These are phyloP conservation scores for Volvariella surrecta DNA, from an alignment of 1,284 basidiomycete species.

Conservation along the genomic window DNA sequence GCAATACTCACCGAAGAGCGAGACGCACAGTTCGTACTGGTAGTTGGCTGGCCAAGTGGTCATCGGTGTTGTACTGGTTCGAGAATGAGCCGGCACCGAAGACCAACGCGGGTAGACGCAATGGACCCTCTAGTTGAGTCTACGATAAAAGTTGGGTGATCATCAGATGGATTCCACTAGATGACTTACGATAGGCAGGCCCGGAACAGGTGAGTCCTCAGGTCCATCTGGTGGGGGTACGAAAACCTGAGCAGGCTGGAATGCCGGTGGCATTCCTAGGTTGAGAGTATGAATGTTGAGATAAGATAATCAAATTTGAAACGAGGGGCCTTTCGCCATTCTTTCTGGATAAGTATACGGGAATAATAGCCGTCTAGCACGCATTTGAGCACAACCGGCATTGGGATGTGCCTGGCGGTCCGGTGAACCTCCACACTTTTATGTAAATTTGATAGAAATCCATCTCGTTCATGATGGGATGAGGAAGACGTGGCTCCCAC, in stretches of 20 bases:
- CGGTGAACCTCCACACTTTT: too few species aligned
- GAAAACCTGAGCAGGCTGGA: conserved; percentile 6
- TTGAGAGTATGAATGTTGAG: conserved; percentile 20
- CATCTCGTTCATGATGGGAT: too few species aligned
- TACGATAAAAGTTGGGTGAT: conserved; percentile 8
- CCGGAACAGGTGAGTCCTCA: conserved; percentile 41
- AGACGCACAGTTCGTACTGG: conserved; percentile 73
- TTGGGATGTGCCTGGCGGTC: too few species aligned
- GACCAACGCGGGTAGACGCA: conserved; percentile 26
- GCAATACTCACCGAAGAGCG: conserved; percentile 55
- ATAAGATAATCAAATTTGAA: background rate
- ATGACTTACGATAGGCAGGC: conserved; percentile 23
- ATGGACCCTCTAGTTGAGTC: conserved; percentile 19
- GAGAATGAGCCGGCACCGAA: conserved; percentile 60
- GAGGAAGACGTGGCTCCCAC: too few species aligned
- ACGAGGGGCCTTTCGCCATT: background rate
- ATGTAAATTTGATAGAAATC: too few species aligned
- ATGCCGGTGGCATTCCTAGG: conserved; percentile 21
- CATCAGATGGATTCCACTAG: background rate
- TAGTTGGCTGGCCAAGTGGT: conserved; percentile 45
- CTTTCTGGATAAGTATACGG: too few species aligned
- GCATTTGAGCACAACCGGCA: too few species aligned
- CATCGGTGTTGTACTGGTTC: conserved; percentile 61
- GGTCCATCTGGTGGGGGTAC: conserved; percentile 35
- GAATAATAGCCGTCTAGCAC: too few species aligned